Percentiles rank a stretch among this genome's conserved stretches.
Evolutionary conservation across 1,284 basidiomycete genomes (phyloP).

Genomic region (Mycosarcoma maydis): DNA sequence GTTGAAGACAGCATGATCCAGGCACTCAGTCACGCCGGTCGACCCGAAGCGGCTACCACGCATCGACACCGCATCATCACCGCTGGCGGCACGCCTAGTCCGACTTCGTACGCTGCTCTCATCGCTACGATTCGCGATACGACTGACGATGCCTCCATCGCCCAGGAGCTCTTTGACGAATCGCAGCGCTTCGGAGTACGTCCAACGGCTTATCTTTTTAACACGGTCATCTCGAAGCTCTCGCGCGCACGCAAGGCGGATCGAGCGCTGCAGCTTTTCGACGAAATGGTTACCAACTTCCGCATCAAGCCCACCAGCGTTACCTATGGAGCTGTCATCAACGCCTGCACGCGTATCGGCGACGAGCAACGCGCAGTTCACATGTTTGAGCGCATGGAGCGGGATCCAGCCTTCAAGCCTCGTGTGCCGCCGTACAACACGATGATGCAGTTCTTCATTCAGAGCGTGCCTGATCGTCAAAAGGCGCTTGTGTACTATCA

Average conservation of each 20-base stretch:
- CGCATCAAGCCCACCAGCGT: conserved; percentile 80
- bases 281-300: conserved; percentile 54
- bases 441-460: conserved; percentile 97
- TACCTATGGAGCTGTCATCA: conserved; percentile 93
- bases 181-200: conserved; percentile 59
- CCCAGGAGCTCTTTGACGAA: conserved; percentile 65
- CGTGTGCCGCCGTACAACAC: conserved; percentile 95
- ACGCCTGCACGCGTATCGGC: conserved; percentile 83
- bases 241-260: conserved; percentile 64
- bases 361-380: conserved; percentile 83
- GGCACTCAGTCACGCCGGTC: conserved; percentile 62
- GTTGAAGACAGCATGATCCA: conserved; percentile 63
- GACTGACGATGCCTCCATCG: conserved; percentile 65
- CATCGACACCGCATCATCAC: conserved; percentile 61
- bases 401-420: conserved; percentile 79
- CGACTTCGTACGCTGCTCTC: conserved; percentile 62
- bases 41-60: conserved; percentile 46
- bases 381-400: conserved; percentile 86
- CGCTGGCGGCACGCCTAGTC: conserved; percentile 53
- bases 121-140: conserved; percentile 64
- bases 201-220: conserved; percentile 63
- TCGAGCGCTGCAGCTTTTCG: conserved; percentile 62
- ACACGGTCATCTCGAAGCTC: conserved; percentile 66
- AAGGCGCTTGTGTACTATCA: conserved; percentile 75
- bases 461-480: conserved; percentile 83